A percentile compares a stretch with the other conserved stretches of the same genome.
Evolutionary conservation across 1,284 basidiomycete genomes (phyloP).

Genomic region (Ustilago nuda): DNA sequence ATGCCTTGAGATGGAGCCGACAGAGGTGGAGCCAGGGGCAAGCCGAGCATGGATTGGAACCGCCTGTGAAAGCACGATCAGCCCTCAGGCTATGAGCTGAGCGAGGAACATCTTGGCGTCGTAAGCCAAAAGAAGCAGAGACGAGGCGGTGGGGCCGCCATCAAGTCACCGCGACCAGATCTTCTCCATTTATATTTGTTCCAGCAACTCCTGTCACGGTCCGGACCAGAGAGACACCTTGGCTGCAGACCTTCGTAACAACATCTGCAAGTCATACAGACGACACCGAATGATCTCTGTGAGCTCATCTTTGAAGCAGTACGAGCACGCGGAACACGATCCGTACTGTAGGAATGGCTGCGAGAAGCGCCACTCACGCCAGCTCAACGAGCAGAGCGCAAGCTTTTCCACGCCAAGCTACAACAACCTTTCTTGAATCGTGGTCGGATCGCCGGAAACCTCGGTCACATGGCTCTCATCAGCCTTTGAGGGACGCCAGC

Average conservation of each 20-base stretch:
- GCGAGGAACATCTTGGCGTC: neutral
- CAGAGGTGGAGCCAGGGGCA: neutral
- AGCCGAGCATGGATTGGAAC: neutral
- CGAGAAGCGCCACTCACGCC: neutral
- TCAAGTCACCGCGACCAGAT: neutral
- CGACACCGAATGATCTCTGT: no score
- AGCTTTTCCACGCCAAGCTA: neutral
- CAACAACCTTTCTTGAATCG: slow-evolving; percentile 1
- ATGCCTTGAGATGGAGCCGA: neutral
- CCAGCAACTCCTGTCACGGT: neutral
- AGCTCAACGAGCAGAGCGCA: neutral
- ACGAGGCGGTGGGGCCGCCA: neutral
- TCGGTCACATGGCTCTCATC: neutral
- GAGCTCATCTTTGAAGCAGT: neutral
- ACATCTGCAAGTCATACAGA: no score
- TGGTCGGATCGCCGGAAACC: neutral
- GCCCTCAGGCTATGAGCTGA: neutral
- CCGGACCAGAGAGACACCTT: no score
- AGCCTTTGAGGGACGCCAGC: neutral
- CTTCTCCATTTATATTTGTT: neutral
- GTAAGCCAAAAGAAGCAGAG: neutral
- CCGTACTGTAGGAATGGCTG: neutral
- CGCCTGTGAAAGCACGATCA: neutral
- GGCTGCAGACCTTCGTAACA: no score
- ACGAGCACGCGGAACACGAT: neutral